These are phyloP conservation scores for Brettanomyces nanus DNA, from an alignment of 805 yeast genomes.

Conservation along the genomic window DNA sequence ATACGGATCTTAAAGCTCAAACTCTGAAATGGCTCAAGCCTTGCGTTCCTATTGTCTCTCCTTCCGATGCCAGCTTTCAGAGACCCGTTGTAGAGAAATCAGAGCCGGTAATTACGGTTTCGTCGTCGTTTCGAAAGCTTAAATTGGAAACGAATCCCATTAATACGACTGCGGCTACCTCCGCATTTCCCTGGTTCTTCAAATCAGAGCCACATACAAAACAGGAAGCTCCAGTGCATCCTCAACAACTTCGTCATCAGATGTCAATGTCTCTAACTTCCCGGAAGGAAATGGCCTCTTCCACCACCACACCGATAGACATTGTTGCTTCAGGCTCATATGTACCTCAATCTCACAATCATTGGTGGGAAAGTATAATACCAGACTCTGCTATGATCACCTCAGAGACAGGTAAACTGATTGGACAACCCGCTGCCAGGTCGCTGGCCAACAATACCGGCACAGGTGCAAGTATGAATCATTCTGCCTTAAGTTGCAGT, in stretches of 20 bases:
- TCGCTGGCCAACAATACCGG: constrained; percentile 2
- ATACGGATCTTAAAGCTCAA: constrained; percentile 18
- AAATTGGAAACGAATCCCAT: background rate
- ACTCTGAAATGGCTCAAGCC: constrained; percentile 27
- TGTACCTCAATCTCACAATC: background rate
- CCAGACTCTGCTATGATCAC: constrained; percentile 24
- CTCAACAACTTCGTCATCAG: background rate
- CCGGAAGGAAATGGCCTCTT: background rate
- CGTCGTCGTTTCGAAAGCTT: background rate
- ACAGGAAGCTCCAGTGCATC: no score
- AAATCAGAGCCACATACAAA: no score
- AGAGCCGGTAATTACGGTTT: background rate
- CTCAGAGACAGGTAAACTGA: constrained; percentile 25
- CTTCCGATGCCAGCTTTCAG: constrained; percentile 4
- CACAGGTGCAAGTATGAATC: no score
- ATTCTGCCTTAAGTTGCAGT: no score
- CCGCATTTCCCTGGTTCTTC: no score
- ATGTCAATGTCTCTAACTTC: background rate
- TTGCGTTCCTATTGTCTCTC: constrained; percentile 15
- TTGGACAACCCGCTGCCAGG: constrained; percentile 18
- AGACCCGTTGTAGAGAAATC: background rate
- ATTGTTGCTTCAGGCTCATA: background rate
- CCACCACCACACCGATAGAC: background rate
- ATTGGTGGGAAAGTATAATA: constrained; percentile 23
- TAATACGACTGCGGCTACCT: background rate